These are phyloP conservation scores for Arachnopeziza araneosa DNA, from an alignment of 2,329 filamentous ascomycete genomes.

Conservation along the genomic window DNA sequence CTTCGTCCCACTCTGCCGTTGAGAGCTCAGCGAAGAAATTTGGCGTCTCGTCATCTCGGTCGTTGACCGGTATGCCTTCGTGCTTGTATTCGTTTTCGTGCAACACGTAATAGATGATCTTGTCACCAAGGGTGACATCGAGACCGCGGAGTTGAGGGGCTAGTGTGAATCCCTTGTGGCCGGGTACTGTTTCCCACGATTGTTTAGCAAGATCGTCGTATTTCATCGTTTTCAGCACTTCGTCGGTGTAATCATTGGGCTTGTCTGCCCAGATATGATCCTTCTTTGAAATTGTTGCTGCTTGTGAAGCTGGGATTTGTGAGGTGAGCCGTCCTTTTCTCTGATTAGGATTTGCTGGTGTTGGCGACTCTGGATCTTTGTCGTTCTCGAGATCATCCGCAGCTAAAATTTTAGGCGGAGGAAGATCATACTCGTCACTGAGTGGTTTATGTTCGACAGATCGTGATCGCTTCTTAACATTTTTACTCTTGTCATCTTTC, in stretches of 20 bases:
- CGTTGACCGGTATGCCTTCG: neutral
- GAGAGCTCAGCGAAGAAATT: constrained; percentile 22
- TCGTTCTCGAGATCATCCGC: neutral
- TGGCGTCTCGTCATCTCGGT: constrained; percentile 1
- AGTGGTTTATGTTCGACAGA: neutral
- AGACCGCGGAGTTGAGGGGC: constrained; percentile 8
- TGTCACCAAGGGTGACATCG: constrained; percentile 11
- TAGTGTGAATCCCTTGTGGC: constrained; percentile 1
- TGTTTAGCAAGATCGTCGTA: constrained; percentile 19
- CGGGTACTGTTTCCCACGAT: constrained; percentile 15
- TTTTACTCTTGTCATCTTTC: neutral
- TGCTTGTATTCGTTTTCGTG: neutral
- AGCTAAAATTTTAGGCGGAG: neutral
- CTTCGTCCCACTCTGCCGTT: constrained; percentile 28
- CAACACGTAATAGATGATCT: constrained; percentile 12
- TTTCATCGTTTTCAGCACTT: constrained; percentile 19
- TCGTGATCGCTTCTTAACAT: neutral
- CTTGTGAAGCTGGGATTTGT: neutral
- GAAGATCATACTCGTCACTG: neutral
- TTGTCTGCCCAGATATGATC: neutral
- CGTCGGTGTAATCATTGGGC: constrained; percentile 15
- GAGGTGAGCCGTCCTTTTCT: neutral
- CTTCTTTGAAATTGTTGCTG: neutral
- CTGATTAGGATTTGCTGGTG: neutral
- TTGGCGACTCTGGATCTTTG: neutral